phyloP scores from a whole-genome alignment of 192 early-diverging fungal species.

The Umbelopsis vinacea region DNA sequence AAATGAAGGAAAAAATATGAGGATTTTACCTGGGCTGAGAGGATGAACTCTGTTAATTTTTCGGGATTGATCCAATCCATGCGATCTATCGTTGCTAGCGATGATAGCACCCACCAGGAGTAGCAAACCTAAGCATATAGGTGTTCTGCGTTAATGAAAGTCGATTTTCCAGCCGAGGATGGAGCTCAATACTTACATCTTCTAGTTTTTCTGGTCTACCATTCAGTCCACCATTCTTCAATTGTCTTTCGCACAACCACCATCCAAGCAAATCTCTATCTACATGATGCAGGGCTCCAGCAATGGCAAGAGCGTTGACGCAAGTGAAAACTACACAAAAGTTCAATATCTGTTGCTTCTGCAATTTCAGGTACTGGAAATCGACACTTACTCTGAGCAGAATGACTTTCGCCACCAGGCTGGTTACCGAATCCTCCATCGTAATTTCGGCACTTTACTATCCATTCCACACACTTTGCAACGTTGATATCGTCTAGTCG shows the following conservation, averaged over 20 bases:
- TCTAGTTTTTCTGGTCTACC: conserved; percentile 96
- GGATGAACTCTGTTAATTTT: conserved; percentile 79
- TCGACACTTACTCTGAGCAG: conserved; percentile 67
- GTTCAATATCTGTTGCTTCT: neutral
- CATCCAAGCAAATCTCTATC: conserved; percentile 83
- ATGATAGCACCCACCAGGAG: conserved; percentile 98
- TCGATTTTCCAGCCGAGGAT: neutral
- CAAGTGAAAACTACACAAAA: conserved; percentile 78
- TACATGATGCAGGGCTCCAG: conserved; percentile 74
- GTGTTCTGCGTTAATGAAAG: neutral
- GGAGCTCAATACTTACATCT: conserved; percentile 65
- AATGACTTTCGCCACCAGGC: conserved; percentile 91
- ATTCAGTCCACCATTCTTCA: conserved; percentile 91
- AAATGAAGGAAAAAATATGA: too few species aligned
- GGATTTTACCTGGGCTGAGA: conserved; percentile 68
- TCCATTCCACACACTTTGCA: conserved; percentile 68
- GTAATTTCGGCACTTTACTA: conserved; percentile 86
- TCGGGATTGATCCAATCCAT: conserved; percentile 85
- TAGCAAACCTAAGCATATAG: conserved; percentile 76
- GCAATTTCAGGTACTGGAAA: neutral
- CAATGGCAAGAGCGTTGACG: conserved; percentile 86
- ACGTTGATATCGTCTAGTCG: conserved; percentile 69
- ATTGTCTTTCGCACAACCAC: conserved; percentile 95
- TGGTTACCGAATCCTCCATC: conserved; percentile 94
- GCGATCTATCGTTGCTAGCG: conserved; percentile 78